A percentile compares a stretch with the other conserved stretches of the same genome.
Evolutionary conservation across 2,329 filamentous ascomycete genomes (phyloP).

Genomic region (Fusarium staphyleae): DNA sequence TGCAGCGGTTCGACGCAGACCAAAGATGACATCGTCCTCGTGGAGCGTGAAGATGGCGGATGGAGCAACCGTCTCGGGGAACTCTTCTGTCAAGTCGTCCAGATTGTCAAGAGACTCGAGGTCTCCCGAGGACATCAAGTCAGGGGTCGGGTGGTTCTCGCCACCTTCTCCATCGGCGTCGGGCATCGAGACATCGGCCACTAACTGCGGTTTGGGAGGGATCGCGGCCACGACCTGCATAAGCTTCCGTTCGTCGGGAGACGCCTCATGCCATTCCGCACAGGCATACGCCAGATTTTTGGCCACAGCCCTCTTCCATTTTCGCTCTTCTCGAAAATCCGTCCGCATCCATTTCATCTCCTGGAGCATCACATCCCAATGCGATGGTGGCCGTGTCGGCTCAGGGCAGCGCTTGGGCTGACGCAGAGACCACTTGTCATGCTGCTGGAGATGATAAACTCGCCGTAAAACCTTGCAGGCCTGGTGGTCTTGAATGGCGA

Average conservation of each 20-base stretch:
- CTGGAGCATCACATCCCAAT: slow-evolving; percentile 85
- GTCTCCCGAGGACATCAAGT: slow-evolving; percentile 70
- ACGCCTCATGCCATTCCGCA: slow-evolving; percentile 78
- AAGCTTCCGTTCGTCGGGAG: slow-evolving; percentile 65
- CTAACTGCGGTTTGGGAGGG: slow-evolving; percentile 50
- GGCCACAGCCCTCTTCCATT: slow-evolving; percentile 88
- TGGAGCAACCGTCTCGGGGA: slow-evolving; percentile 65
- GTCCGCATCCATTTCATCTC: slow-evolving; percentile 99
- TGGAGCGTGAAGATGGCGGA: slow-evolving; percentile 84
- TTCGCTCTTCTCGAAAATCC: slow-evolving; percentile 91
- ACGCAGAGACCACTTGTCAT: slow-evolving; percentile 89
- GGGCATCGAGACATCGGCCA: slow-evolving; percentile 45
- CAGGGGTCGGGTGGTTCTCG: slow-evolving; percentile 67
- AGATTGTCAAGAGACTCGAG: slow-evolving; percentile 61
- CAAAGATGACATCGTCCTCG: slow-evolving; percentile 82
- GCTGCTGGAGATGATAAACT: slow-evolving; percentile 89
- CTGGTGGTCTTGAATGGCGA: slow-evolving; percentile 84
- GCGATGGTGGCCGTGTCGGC: slow-evolving; percentile 76
- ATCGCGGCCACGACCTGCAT: slow-evolving; percentile 72
- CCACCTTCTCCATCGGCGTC: slow-evolving; percentile 44
- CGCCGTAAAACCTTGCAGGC: slow-evolving; percentile 85
- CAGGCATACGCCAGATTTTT: slow-evolving; percentile 83
- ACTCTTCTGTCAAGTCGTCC: slow-evolving; percentile 50
- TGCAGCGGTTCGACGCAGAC: slow-evolving; percentile 74
- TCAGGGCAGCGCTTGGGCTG: slow-evolving; percentile 87